Evolutionary conservation across 2,329 filamentous ascomycete genomes (phyloP), one percentile per base, ranked within the genome.

Genomic region (Camptophora hylomeconis): DNA sequence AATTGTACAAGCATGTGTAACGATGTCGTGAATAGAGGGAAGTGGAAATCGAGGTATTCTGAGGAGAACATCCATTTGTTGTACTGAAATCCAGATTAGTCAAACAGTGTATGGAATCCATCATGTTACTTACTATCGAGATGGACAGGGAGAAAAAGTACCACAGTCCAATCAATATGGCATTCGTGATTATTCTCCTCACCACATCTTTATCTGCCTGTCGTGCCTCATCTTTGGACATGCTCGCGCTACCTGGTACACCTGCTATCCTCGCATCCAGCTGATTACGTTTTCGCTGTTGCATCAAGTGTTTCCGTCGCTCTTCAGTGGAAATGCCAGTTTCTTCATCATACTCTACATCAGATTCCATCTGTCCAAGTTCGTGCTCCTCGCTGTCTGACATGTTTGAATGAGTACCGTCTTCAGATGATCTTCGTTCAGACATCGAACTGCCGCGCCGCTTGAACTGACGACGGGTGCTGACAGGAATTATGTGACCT

Each of bases 61-160:
- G 77, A 69, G 47, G 81, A 80, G 58, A 98, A 95, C 87, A 98
- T 95, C 89, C 89, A 95, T 61, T 94, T 95, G 68, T 98, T 98
- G 65, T 95, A 98, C 78, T 89, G 44, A 20, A 16, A 25, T 25
- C 6, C 23, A 23, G n/a, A 18, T 41, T 30, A 46, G 37, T 36
- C 23, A 21, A 26, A 25, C 11, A 3, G 33, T 41, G 28, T 16
- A 15, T 29, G n/a, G 4, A 12, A n/a, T 14, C n/a, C 15, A 9
- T 12, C 13, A 19, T 9, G 12, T 21, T 21, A 63, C 78, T 61
- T 67, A 87, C 80, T 45, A 94, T 68, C 37, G 84, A 92, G 51
- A 93, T 93, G 27, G 81, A 83, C 41, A 95, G 69, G 11, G 86
- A 94, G 56, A 95, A 95, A 20, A 84, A 60, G 51, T 81, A 89